phyloP scores from a whole-genome alignment of 2,329 filamentous ascomycete species.

The Venturia pyrina region DNA sequence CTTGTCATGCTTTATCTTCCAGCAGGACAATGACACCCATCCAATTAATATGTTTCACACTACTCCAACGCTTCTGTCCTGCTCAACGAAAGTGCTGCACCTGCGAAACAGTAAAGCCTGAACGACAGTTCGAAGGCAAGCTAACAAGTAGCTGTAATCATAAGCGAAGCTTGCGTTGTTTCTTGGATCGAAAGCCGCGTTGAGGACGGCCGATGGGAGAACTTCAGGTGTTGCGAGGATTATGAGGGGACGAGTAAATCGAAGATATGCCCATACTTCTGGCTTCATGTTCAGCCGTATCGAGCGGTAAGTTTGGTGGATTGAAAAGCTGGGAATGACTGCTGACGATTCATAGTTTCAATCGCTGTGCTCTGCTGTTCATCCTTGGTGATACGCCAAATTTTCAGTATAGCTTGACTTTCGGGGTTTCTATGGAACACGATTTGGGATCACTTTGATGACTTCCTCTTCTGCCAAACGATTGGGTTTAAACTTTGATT shows the following conservation, averaged over 20 bases:
- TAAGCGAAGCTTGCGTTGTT: background rate
- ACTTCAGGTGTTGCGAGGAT: background rate
- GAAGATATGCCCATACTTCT: background rate
- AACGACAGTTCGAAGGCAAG: background rate
- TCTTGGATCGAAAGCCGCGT: background rate
- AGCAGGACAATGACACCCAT: no score
- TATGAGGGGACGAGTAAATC: background rate
- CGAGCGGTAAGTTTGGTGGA: background rate
- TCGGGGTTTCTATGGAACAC: no score
- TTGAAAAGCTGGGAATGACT: background rate
- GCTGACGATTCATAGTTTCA: background rate
- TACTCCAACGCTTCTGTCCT: no score
- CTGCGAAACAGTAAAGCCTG: background rate
- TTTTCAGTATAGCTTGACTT: background rate
- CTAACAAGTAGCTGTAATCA: background rate
- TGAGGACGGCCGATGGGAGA: background rate
- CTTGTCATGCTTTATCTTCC: no score
- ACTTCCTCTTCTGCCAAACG: no score
- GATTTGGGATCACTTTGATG: no score
- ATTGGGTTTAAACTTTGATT: no score
- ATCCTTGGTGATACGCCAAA: background rate
- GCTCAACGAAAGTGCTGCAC: background rate
- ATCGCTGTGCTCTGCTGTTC: background rate
- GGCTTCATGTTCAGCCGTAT: background rate
- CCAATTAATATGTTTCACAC: no score